Base-by-base conservation (phyloP, 2,329 filamentous ascomycete species). In the Calonectria henricotiae region DNA sequence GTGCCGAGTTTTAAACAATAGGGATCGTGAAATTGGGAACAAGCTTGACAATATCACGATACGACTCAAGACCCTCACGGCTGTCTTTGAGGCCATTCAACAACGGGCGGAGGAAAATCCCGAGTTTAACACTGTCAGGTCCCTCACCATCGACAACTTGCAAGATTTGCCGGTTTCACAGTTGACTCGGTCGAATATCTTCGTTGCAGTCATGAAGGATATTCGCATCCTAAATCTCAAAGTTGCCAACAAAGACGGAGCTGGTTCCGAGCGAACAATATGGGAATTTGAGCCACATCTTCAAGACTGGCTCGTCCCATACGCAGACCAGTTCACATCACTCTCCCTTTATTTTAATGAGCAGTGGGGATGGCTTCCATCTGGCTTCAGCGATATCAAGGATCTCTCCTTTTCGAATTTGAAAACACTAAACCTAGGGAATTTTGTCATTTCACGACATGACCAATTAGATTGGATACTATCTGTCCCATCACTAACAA, bases 251-350 rank as follows among this genome's bases (percentile, higher is more conserved):
- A 43, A 3, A 5, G 15, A n/a, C 3, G 17, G 15, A 17, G 13
- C 2, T n/a, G 39, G 17, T 5, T n/a, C 39, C 13, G 39, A 17
- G 17, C 9, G 15, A 43, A 4, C 3, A 43, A 43, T 43, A 43
- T 43, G 39, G 39, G 39, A 43, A 43, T 43, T 43, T 43, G 39
- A 43, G 39, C 15, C 39, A n/a, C 39, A 43, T 43, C 39, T 43
- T 8, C 9, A 43, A 17, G 39, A 43, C 15, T 43, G 39, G 39
- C 12, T 43, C n/a, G 39, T n/a, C 17, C 39, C 39, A n/a, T 43
- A n/a, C 39, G 39, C 11, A 17, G 3, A n/a, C 15, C 39, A 43
- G 4, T n/a, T 43, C 39, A 43, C 39, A 43, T 43, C 39, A 12
- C 39, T 43, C 9, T 43, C 39, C 5, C 39, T 43, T 13, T 17